Percentiles rank a stretch among this genome's conserved stretches.
These are phyloP conservation scores for Kokia cookei DNA, from an alignment of 441 rosid genomes.

Conservation along the genomic window DNA sequence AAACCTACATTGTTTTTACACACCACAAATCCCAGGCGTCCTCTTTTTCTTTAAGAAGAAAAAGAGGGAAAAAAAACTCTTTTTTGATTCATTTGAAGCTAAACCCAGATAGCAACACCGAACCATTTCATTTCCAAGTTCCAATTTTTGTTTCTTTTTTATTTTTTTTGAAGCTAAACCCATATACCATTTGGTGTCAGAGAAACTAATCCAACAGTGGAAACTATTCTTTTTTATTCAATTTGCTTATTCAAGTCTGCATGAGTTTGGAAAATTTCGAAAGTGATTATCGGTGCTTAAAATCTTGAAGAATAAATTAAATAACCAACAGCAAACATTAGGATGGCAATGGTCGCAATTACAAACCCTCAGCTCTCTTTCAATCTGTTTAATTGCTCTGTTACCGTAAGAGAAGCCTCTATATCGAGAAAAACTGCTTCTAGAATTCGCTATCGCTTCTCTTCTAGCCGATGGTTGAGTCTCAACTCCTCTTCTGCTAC, in stretches of 20 bases:
- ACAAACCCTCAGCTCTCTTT: slow-evolving; percentile 30
- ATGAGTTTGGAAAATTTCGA: slow-evolving; percentile 47
- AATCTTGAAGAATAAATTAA: slow-evolving; percentile 42
- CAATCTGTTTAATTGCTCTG: slow-evolving; percentile 20
- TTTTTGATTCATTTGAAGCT: neutral
- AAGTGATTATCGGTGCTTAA: slow-evolving; percentile 24
- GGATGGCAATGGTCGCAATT: slow-evolving; percentile 40
- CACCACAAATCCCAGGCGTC: neutral
- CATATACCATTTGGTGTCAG: neutral
- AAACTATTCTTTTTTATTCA: neutral
- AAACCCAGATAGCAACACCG: neutral
- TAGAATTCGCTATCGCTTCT: slow-evolving; percentile 52
- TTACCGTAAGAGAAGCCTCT: slow-evolving; percentile 20
- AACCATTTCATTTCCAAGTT: neutral
- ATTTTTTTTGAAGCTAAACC: neutral
- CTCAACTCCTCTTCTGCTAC: slow-evolving; percentile 17
- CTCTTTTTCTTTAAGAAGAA: neutral
- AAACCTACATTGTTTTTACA: neutral
- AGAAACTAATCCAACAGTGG: neutral
- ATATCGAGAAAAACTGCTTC: slow-evolving; percentile 33
- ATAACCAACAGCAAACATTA: slow-evolving; percentile 1
- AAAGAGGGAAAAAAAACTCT: no score
- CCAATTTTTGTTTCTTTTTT: neutral
- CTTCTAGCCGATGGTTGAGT: slow-evolving; percentile 64
- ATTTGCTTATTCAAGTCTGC: slow-evolving; percentile 36